phyloP scores from a whole-genome alignment of 768 basidiomycete genomes.

The Tylopilus sp. region DNA sequence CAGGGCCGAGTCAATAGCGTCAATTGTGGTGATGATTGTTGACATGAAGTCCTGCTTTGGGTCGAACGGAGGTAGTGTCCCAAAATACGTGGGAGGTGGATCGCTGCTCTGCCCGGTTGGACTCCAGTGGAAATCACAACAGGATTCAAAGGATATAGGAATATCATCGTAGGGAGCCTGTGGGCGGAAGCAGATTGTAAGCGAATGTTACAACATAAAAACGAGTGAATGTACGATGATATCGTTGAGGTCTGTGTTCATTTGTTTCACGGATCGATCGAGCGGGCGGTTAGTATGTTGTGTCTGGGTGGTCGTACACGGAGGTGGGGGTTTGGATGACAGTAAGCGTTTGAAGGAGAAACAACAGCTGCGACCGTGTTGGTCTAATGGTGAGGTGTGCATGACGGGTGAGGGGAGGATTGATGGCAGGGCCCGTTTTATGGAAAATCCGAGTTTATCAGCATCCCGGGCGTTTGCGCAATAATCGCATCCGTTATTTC shows the following conservation, averaged over 20 bases:
- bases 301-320: neutral
- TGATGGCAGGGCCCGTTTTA: conserved; percentile 3
- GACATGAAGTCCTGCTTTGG: conserved; percentile 38
- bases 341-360: conserved; percentile 22
- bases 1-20: conserved; percentile 49
- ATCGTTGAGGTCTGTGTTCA: neutral
- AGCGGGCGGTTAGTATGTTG: neutral
- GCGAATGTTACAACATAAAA: neutral
- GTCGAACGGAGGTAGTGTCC: conserved; percentile 14
- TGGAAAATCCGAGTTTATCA: conserved; percentile 32
- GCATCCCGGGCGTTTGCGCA: conserved; percentile 19
- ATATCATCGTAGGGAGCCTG: conserved; percentile 14
- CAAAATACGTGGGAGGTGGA: conserved; percentile 42
- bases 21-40: conserved; percentile 53
- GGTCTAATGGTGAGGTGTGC: conserved; percentile 23
- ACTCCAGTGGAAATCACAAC: conserved; percentile 42
- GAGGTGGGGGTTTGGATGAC: neutral
- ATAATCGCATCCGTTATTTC: conserved; percentile 7
- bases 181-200: conserved; percentile 1
- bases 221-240: conserved; percentile 6
- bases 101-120: conserved; percentile 22
- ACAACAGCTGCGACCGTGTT: conserved; percentile 20
- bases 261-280: conserved; percentile 7
- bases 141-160: conserved; percentile 37
- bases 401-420: conserved; percentile 15